Percentiles rank a stretch among this genome's conserved stretches.
These are phyloP conservation scores for Metroxylon sagu DNA, from an alignment of 176 grass and related monocot species.

Conservation along the genomic window DNA sequence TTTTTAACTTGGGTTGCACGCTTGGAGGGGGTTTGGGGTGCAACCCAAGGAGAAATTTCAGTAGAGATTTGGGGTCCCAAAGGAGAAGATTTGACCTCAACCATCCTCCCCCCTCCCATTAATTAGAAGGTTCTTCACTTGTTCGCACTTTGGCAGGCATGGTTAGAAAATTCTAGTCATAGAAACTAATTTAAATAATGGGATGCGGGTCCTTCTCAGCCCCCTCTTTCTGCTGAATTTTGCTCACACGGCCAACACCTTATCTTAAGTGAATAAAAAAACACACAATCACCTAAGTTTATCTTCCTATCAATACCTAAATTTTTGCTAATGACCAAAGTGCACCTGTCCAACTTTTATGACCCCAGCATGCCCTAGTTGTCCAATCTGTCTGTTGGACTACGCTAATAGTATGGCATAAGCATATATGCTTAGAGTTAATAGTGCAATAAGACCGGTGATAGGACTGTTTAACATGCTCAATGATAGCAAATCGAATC, in stretches of 20 bases:
- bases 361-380: no score
- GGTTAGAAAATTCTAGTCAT: slow-evolving; percentile 54
- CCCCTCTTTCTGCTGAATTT: slow-evolving; percentile 12
- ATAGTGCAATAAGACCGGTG: no score
- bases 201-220: slow-evolving; percentile 15
- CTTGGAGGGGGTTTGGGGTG: neutral
- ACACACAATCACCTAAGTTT: no score
- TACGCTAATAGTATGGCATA: no score
- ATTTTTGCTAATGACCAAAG: no score
- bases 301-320: no score
- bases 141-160: slow-evolving; percentile 70
- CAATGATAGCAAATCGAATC: no score
- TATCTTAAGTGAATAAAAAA: no score
- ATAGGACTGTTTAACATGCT: no score
- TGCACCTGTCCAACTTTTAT: no score
- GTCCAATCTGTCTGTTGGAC: no score
- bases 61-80: neutral
- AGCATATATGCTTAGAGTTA: no score
- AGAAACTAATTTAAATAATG: slow-evolving; percentile 12
- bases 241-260: neutral
- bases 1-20: slow-evolving; percentile 11
- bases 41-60: slow-evolving; percentile 24
- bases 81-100: slow-evolving; percentile 36
- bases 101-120: slow-evolving; percentile 39
- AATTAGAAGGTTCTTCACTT: slow-evolving; percentile 47